These are phyloP conservation scores for Pterocarpus santalinus DNA, from an alignment of 306 rosid genomes.

Conservation along the genomic window DNA sequence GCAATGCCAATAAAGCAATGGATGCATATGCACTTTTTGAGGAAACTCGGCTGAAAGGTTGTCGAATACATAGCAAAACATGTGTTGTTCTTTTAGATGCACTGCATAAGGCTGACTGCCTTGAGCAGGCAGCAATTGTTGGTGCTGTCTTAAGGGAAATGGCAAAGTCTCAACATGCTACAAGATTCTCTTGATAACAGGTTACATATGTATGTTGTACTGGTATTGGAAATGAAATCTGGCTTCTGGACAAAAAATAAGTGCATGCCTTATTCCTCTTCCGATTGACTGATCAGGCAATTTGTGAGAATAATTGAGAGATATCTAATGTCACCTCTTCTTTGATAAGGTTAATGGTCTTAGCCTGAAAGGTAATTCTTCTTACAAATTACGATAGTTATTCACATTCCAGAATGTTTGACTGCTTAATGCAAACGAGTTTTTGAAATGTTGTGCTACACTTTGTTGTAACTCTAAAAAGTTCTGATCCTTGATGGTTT, in stretches of 20 bases:
- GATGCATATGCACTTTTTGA: constrained; percentile 90
- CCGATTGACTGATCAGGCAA: constrained; percentile 14
- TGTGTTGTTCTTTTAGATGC: constrained; percentile 90
- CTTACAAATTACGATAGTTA: constrained; percentile 24
- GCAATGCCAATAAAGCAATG: constrained; percentile 75
- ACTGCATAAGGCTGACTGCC: constrained; percentile 88
- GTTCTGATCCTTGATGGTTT: constrained; percentile 13
- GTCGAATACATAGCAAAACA: constrained; percentile 75
- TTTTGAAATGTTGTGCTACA: constrained; percentile 14
- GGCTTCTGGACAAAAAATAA: constrained; percentile 34
- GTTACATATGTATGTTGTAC: constrained; percentile 5
- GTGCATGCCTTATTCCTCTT: constrained; percentile 9
- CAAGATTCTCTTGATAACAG: constrained; percentile 66
- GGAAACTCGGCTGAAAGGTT: constrained; percentile 85
- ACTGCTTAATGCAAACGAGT: constrained; percentile 6
- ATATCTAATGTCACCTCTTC: constrained; percentile 32
- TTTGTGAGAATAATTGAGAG: constrained; percentile 14
- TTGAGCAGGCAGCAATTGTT: constrained; percentile 92
- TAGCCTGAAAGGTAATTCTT: constrained; percentile 43
- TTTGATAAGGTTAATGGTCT: constrained; percentile 42
- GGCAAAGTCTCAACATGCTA: constrained; percentile 90
- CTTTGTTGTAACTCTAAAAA: constrained; percentile 2
- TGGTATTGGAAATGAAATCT: constrained; percentile 22
- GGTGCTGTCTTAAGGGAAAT: constrained; percentile 88
- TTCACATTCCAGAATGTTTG: constrained; percentile 30